Evolutionary conservation across 768 basidiomycete genomes (phyloP), one percentile per base, ranked within the genome.

Genomic region (Chiua virens): DNA sequence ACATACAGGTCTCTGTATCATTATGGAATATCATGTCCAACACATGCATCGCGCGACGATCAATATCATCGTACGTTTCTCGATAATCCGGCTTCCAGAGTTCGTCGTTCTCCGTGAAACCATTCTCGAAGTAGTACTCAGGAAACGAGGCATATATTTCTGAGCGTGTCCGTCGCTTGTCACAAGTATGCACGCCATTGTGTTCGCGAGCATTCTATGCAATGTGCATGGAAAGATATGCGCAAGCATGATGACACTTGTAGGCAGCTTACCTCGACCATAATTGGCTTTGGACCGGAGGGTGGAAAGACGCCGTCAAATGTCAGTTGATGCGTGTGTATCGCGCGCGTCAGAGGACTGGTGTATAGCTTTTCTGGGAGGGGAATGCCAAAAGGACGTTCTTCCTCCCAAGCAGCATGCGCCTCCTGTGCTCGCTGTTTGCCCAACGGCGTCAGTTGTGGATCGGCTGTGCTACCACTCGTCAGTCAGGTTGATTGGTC

Each of bases 171-270:
- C 69, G 71, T 13, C 88, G 79, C 51, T 78, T 77, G 64, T 91
- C 89, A 58, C 87, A 91, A 0, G 86, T 88, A 57, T 89, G 86
- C 2, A 79, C 75, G 0, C 88, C 87, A 10, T 61, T 64, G 49
- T 78, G 75, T 67, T 91, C 89, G 32, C 87, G 80, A 32, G 81
- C 78, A 51, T 86, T 78, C 88, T 89, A 15, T 9, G 21, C 20
- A 8, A 6, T 10, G 11, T 8, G 8, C 25, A 18, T 41, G 34
- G 50, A 36, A n/a, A 18, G 28, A 22, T 4, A 14, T 18, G 20
- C 36, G 38, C 23, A 18, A 43, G 4, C 14, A 13, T n/a, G 18
- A 28, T 18, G 4, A 30, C 6, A 39, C 7, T 11, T 3, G 9
- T 8, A 21, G 1, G 13, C 34, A 14, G 18, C 23, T 52, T 18